A percentile compares a stretch with the other conserved stretches of the same genome.
Evolutionary conservation across 2,329 filamentous ascomycete species (phyloP).

Genomic region (Aspergillus novoparasiticus): DNA sequence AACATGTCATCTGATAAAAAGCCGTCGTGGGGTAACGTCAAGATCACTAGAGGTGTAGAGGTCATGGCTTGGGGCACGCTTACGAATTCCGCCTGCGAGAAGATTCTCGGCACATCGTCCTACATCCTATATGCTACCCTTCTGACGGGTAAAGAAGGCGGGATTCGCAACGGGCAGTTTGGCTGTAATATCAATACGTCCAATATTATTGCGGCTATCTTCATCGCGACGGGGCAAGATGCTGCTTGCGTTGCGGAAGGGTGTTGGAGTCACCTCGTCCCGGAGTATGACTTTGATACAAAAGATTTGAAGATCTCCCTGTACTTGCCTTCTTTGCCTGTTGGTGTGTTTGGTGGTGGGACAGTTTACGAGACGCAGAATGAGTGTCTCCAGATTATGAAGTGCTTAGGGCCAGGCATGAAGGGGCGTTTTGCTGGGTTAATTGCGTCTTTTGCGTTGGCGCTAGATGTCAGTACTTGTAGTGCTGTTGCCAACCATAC

Average conservation of each 20-base stretch:
- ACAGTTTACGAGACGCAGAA: constrained; percentile 26
- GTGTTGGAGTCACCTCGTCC: constrained; percentile 24
- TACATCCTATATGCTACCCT: constrained; percentile 17
- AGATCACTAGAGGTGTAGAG: constrained; percentile 24
- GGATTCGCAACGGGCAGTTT: constrained; percentile 21
- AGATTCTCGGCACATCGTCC: constrained; percentile 14
- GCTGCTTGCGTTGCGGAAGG: constrained; percentile 23
- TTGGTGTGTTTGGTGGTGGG: constrained; percentile 29
- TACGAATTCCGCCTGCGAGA: constrained; percentile 18
- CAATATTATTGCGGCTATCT: constrained; percentile 26
- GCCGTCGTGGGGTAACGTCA: constrained; percentile 26
- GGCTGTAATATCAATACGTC: constrained; percentile 22
- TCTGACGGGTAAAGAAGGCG: constrained; percentile 16
- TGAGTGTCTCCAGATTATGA: constrained; percentile 19
- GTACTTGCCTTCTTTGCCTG: constrained; percentile 30
- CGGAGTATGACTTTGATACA: constrained; percentile 21
- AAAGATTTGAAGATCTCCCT: constrained; percentile 24
- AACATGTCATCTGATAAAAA: constrained; percentile 31
- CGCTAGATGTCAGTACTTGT: too few relatives aligned
- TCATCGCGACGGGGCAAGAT: constrained; percentile 29
- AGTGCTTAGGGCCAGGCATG: too few relatives aligned
- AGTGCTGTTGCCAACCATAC: too few relatives aligned
- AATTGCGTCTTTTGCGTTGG: too few relatives aligned
- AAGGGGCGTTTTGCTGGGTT: too few relatives aligned
- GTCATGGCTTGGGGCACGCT: constrained; percentile 30